Conservation (phyloP, 179 eudicot species). For the Beta lomatogona region DNA sequence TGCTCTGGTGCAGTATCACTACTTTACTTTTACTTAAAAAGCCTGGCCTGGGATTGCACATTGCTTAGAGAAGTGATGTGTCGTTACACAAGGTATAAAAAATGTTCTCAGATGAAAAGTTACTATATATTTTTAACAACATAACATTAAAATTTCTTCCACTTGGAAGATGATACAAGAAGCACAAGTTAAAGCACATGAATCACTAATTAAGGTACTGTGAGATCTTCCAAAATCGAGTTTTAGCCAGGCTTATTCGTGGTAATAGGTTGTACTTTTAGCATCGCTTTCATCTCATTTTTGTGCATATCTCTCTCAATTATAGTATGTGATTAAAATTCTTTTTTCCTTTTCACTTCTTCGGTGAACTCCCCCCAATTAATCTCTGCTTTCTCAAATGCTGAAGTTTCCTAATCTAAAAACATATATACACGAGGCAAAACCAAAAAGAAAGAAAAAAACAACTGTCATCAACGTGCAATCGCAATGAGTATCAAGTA, state of each 20-base stretch:
- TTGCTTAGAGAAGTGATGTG: background rate
- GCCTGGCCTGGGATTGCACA: too few species aligned
- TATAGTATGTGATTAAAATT: background rate
- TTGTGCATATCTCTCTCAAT: background rate
- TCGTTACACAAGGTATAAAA: background rate
- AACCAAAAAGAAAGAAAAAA: background rate
- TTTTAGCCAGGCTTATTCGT: background rate
- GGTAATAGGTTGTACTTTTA: background rate
- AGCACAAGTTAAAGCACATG: background rate
- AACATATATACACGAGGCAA: background rate
- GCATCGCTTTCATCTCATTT: background rate
- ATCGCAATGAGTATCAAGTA: background rate
- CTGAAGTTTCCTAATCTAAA: background rate
- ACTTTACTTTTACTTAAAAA: background rate
- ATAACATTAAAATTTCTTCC: background rate
- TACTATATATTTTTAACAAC: too few species aligned
- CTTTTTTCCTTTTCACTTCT: background rate
- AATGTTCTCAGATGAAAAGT: background rate
- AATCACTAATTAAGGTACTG: background rate
- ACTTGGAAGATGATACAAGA: background rate
- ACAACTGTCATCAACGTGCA: conserved; percentile 1
- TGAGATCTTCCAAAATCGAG: background rate
- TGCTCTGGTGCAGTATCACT: background rate
- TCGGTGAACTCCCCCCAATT: background rate
- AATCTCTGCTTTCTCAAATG: background rate